Percentiles rank a stretch among this genome's conserved stretches.
phyloP scores from a whole-genome alignment of 2,329 filamentous ascomycete species.

The Coniella vitis region DNA sequence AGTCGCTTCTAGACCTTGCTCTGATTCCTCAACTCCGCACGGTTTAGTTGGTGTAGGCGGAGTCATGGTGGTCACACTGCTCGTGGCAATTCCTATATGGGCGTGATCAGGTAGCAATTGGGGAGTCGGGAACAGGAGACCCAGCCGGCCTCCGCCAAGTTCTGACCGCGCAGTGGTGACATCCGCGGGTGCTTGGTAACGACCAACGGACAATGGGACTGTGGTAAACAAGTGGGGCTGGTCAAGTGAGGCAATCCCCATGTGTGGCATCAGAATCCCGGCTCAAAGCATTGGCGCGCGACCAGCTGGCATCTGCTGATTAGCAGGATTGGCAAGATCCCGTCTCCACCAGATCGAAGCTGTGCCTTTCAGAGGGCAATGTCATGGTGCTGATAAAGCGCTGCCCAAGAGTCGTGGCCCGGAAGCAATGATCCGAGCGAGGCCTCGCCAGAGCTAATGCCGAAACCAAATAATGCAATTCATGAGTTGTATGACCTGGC shows the following conservation, averaged over 20 bases:
- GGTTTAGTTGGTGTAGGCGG: too few relatives aligned
- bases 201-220: not conserved
- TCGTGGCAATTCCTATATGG: too few relatives aligned
- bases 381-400: not conserved
- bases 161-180: too few relatives aligned
- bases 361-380: too few relatives aligned
- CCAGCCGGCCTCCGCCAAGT: too few relatives aligned
- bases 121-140: not conserved
- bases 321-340: not conserved
- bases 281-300: conserved; percentile 6
- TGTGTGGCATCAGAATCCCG: conserved; percentile 9
- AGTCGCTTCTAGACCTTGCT: conserved; percentile 6
- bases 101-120: not conserved
- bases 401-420: not conserved
- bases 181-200: too few relatives aligned
- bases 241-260: conserved; percentile 14
- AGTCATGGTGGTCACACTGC: too few relatives aligned
- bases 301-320: not conserved
- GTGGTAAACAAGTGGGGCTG: not conserved
- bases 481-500: not conserved
- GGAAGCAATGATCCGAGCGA: not conserved
- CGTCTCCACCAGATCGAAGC: too few relatives aligned
- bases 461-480: not conserved
- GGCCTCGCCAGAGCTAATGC: not conserved
- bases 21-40: not conserved